Base-by-base conservation (phyloP, 73 alveolate genomes). In the Paramecium sexaurelia region DNA sequence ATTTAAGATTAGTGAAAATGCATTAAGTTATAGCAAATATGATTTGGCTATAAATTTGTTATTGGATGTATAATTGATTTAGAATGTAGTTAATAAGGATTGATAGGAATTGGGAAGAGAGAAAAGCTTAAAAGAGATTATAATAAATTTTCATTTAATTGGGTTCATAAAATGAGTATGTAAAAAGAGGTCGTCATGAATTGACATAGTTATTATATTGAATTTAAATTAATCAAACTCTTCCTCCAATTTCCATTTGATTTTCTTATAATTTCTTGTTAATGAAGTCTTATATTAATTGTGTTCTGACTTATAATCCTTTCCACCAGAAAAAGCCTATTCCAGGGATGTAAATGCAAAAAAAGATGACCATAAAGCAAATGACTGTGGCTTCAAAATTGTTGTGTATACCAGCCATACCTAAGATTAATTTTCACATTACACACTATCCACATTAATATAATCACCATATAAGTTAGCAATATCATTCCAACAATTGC, bases 351-450 rank as follows among this genome's bases (percentile, higher is more conserved):
- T 71, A 71, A 32, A 71, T 36, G 22, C 55, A 71, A 37, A 71
- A 71, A 71, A 71, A 71, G 55, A 71, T 37, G 56, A 71, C 55
- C 86, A 71, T 71, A 17, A 71, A 71, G 17, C 86, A 71, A 3
- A 37, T 37, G 32, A 71, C 86, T 35, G 86, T 71, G 17, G 86
- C 86, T 35, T 35, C 86, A 36, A 71, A 71, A 71, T 71, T 32
- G 6, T 71, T 71, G 17, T 11, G 57, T 13, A 71, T 71, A 35
- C 86, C 86, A 71, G 86, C 55, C 86, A 71, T 71, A 36, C 86
- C 86, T 71, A 71, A 35, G 17, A 33, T 71, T 27, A 36, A 35
- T 35, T n/a, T 35, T 33, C 37, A 27, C 17, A 19, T 33, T 71
- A 71, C 86, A 71, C 37, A 71, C 56, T 11, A 71, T 71, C 86